Evolutionary conservation across 73 alveolate species (phyloP).

Genomic region (Uronychia setigera): DNA sequence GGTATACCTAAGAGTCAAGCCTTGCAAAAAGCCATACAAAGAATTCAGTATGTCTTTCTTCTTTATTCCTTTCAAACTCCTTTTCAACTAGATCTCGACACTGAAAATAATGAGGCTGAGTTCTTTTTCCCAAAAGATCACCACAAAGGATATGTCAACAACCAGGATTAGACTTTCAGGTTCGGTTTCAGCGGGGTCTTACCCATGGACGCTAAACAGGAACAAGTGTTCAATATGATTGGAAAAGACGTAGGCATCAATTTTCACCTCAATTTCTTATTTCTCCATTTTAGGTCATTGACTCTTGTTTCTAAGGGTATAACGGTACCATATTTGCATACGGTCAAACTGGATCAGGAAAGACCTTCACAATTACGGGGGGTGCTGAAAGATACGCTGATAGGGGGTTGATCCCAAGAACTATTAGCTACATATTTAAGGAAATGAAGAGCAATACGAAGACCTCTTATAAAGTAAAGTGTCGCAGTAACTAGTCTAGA

Average conservation of each 20-base stretch:
- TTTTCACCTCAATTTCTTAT: too few relatives aligned
- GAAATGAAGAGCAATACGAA: conserved; percentile 92
- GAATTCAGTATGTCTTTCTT: too few relatives aligned
- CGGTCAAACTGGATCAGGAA: conserved; percentile 99
- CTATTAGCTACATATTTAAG: conserved; percentile 96
- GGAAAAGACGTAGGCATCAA: too few relatives aligned
- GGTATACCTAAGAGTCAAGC: too few relatives aligned
- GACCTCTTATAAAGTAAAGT: conserved; percentile 81
- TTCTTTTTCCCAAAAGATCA: conserved; percentile 65
- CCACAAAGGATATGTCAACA: conserved; percentile 89
- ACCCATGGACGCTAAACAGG: conserved; percentile 78
- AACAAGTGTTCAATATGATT: conserved; percentile 89
- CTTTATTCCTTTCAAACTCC: too few relatives aligned
- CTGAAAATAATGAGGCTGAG: conserved; percentile 50
- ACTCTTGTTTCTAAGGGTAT: conserved; percentile 96
- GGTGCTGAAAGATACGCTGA: conserved; percentile 96
- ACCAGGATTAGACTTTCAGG: conserved; percentile 80
- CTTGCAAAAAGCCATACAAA: too few relatives aligned
- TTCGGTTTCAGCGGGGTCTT: conserved; percentile 87
- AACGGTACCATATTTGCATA: conserved; percentile 99
- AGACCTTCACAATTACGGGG: conserved; percentile 99
- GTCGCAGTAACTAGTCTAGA: background rate
- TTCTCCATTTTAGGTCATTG: conserved; percentile 72
- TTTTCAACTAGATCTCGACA: too few relatives aligned
- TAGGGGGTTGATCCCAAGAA: conserved; percentile 98